Percentiles rank a stretch among this genome's conserved stretches.
Evolutionary conservation across 2,329 filamentous ascomycete species (phyloP).

Genomic region (Aureobasidium uvarum): DNA sequence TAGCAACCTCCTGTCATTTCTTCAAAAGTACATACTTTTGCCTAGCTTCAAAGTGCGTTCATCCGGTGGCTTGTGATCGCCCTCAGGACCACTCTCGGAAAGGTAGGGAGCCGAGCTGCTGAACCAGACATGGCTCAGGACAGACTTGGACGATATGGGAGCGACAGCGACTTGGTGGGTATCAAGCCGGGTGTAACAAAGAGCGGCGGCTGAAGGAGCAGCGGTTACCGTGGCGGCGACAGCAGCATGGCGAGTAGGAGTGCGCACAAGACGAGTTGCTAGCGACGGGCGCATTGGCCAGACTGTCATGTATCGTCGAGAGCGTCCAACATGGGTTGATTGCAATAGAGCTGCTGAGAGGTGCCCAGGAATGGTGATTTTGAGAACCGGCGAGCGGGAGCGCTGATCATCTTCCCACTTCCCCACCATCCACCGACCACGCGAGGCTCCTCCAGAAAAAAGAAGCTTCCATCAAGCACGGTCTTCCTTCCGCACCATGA

Average conservation of each 20-base stretch:
- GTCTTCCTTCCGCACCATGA: conserved; percentile 11
- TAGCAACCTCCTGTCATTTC: neutral
- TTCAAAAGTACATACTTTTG: conserved; percentile 50
- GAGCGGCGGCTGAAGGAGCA: neutral
- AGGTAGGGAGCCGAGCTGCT: conserved; percentile 5
- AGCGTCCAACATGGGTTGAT: conserved; percentile 14
- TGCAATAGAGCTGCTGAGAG: neutral
- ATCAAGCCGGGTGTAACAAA: neutral
- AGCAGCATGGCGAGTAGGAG: conserved; percentile 12
- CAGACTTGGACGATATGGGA: neutral
- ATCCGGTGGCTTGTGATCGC: conserved; percentile 50
- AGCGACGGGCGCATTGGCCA: conserved; percentile 25
- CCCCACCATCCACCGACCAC: neutral
- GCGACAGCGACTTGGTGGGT: neutral
- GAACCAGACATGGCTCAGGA: conserved; percentile 18
- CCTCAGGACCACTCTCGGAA: neutral
- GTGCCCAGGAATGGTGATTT: neutral
- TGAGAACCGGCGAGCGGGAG: neutral
- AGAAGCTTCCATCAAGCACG: conserved; percentile 10
- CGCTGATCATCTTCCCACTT: neutral
- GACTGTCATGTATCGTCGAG: conserved; percentile 35
- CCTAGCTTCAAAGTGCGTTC: conserved; percentile 62
- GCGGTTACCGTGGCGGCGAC: neutral
- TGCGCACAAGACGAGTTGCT: conserved; percentile 23
- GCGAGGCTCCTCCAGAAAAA: conserved; percentile 13